These are phyloP conservation scores for Apiotrichum veenhuisii DNA, from an alignment of 1,284 basidiomycete genomes.

Conservation along the genomic window DNA sequence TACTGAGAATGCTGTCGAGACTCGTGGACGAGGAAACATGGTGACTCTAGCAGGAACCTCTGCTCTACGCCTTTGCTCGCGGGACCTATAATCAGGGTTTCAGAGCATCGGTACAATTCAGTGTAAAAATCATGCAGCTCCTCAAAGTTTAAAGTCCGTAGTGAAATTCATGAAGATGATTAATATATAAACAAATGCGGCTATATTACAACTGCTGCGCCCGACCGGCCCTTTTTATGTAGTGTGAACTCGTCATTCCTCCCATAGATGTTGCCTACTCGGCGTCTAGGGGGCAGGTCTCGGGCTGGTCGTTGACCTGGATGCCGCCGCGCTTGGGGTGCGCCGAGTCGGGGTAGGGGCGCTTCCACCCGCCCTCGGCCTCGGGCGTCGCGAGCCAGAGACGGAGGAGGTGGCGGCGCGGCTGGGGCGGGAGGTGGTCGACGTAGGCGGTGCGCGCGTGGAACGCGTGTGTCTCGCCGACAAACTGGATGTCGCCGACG, in stretches of 20 bases:
- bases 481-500: slow-evolving; percentile 48
- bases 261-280: slow-evolving; percentile 38
- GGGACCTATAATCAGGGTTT: too few relatives aligned
- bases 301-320: slow-evolving; percentile 41
- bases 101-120: too few relatives aligned
- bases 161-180: too few relatives aligned
- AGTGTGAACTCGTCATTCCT: neutral
- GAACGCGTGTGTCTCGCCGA: slow-evolving; percentile 44
- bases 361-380: slow-evolving; percentile 47
- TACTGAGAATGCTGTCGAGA: too few relatives aligned
- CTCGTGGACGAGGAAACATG: too few relatives aligned
- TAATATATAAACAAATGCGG: too few relatives aligned
- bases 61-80: too few relatives aligned
- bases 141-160: too few relatives aligned
- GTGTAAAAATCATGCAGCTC: too few relatives aligned
- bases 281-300: slow-evolving; percentile 48
- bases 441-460: slow-evolving; percentile 51
- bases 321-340: slow-evolving; percentile 45
- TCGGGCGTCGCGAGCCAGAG: slow-evolving; percentile 49
- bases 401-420: slow-evolving; percentile 48
- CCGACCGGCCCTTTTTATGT: neutral
- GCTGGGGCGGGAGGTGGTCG: slow-evolving; percentile 44
- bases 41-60: too few relatives aligned
- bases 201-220: neutral
- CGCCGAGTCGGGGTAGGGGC: slow-evolving; percentile 44